phyloP scores from a whole-genome alignment of 1,284 basidiomycete genomes.

The Puccinia novopanici region DNA sequence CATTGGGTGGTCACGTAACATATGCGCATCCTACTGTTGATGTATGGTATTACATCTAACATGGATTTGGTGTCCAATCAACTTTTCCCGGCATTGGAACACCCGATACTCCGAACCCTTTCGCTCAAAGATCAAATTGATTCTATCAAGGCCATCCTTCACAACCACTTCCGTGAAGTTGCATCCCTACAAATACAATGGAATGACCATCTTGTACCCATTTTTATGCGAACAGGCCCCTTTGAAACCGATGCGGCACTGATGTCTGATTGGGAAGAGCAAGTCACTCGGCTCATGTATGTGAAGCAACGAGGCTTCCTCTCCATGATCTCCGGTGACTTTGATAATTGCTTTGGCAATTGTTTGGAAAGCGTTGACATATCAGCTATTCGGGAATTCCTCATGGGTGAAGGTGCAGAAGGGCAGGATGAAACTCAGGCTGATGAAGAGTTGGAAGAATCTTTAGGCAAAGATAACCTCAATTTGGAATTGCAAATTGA shows the following conservation, averaged over 20 bases:
- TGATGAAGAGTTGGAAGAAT: no score
- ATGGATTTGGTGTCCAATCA: no score
- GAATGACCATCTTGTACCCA: not conserved
- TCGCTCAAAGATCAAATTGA: not conserved
- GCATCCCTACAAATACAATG: not conserved
- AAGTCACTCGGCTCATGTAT: not conserved
- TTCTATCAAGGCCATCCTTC: conserved; percentile 11
- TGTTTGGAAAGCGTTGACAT: not conserved
- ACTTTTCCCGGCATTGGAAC: no score
- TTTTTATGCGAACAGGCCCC: not conserved
- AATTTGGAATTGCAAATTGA: no score
- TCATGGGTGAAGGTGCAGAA: no score
- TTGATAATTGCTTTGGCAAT: not conserved
- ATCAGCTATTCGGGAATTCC: not conserved
- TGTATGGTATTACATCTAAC: no score
- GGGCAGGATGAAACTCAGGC: no score
- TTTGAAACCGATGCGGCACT: not conserved
- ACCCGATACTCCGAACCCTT: no score
- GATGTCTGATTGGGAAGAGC: not conserved
- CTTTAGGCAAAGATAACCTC: no score
- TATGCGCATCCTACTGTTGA: no score
- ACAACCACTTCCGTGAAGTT: conserved; percentile 14
- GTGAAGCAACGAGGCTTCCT: not conserved
- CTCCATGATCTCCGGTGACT: not conserved
- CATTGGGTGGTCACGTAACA: no score